phyloP scores from a whole-genome alignment of 2,329 filamentous ascomycete species.

The Penicillium sp. region DNA sequence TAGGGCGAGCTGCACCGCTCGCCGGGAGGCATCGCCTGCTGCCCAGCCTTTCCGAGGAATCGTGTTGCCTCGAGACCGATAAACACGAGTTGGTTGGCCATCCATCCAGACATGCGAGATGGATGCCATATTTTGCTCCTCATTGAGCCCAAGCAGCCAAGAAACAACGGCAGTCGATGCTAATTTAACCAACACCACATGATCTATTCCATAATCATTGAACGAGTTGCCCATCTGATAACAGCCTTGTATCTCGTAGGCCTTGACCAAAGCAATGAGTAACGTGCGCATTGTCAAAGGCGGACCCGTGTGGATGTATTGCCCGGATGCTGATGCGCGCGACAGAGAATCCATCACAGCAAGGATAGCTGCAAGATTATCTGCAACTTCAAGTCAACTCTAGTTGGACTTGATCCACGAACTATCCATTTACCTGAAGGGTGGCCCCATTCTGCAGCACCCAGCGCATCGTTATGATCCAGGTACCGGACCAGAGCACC shows the following conservation, averaged over 20 bases:
- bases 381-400: constrained; percentile 17
- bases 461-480: constrained; percentile 43
- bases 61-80: constrained; percentile 33
- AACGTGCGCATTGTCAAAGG: constrained; percentile 33
- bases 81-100: constrained; percentile 35
- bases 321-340: constrained; percentile 10
- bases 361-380: constrained; percentile 40
- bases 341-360: constrained; percentile 33
- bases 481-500: constrained; percentile 40
- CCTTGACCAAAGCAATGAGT: constrained; percentile 36
- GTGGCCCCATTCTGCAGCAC: constrained; percentile 44
- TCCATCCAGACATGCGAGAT: constrained; percentile 43
- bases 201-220: constrained; percentile 41
- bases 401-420: background rate
- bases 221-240: constrained; percentile 38
- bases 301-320: constrained; percentile 10
- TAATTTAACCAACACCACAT: constrained; percentile 42
- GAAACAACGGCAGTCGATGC: constrained; percentile 39
- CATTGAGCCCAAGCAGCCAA: constrained; percentile 35
- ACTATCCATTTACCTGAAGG: constrained; percentile 28
- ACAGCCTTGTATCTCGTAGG: constrained; percentile 43
- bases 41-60: constrained; percentile 44
- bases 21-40: constrained; percentile 40
- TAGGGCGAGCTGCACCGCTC: constrained; percentile 38
- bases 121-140: constrained; percentile 33